phyloP scores from a whole-genome alignment of 2,329 filamentous ascomycete genomes.

The Cytospora paraplurivora region DNA sequence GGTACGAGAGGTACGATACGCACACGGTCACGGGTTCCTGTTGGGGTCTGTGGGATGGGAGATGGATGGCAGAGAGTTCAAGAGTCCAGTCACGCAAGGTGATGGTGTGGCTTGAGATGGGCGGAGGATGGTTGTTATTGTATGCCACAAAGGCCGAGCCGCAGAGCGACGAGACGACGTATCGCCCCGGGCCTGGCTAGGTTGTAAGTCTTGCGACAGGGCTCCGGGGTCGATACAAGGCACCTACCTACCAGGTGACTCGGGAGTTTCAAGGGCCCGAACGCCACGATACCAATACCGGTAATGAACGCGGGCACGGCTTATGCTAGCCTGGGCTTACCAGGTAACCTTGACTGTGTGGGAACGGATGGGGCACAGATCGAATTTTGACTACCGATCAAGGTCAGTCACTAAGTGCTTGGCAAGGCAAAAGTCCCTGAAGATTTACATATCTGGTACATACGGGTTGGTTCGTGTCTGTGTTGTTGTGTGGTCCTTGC shows the following conservation, averaged over 20 bases:
- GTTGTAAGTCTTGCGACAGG: constrained; percentile 16
- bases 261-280: constrained; percentile 21
- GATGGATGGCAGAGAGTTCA: constrained; percentile 16
- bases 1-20: constrained; percentile 7
- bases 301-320: constrained; percentile 26
- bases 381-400: constrained; percentile 20
- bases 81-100: constrained; percentile 16
- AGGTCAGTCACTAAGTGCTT: constrained; percentile 15
- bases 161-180: constrained; percentile 25
- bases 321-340: constrained; percentile 23
- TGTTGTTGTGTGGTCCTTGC: constrained; percentile 17
- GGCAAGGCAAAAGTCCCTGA: constrained; percentile 16
- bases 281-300: constrained; percentile 24
- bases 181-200: constrained; percentile 17
- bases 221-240: constrained; percentile 18
- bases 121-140: constrained; percentile 26
- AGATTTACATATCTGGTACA: constrained; percentile 2
- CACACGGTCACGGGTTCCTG: constrained; percentile 15
- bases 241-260: constrained; percentile 5
- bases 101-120: constrained; percentile 24
- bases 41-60: constrained; percentile 1
- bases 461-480: neutral
- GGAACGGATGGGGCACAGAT: constrained; percentile 25
- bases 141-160: constrained; percentile 27
- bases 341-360: constrained; percentile 25